These are phyloP conservation scores for Fraxinus sp. DNA, from an alignment of 305 asterid species.

Conservation along the genomic window DNA sequence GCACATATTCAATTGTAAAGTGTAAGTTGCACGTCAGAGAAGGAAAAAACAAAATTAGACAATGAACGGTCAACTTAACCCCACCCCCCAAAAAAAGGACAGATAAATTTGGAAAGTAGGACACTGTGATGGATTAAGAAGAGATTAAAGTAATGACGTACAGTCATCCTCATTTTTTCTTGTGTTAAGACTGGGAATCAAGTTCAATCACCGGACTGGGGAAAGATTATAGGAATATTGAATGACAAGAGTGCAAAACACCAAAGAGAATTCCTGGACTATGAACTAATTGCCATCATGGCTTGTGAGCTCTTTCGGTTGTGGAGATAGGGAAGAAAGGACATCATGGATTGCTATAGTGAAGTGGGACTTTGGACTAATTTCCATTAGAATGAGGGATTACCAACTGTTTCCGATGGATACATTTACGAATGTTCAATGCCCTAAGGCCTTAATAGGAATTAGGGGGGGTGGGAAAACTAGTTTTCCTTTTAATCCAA, in stretches of 20 bases:
- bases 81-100: not conserved
- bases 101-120: not conserved
- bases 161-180: not conserved
- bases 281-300: not conserved
- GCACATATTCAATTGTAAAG: not conserved
- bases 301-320: not conserved
- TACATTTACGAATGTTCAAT: constrained; percentile 3
- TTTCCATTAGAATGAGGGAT: constrained; percentile 33
- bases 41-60: not conserved
- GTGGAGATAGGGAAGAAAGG: constrained; percentile 36
- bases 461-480: no score
- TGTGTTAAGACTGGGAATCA: not conserved
- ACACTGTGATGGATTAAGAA: not conserved
- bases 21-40: not conserved
- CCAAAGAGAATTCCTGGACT: not conserved
- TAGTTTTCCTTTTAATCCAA: not conserved
- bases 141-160: not conserved
- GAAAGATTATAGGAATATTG: not conserved
- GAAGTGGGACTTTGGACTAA: constrained; percentile 44
- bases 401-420: constrained; percentile 32
- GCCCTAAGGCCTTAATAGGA: not conserved
- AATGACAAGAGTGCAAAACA: not conserved
- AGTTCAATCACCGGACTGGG: not conserved
- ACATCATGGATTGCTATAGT: constrained; percentile 39
- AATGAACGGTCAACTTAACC: not conserved